Evolutionary conservation across 176 grass and related monocot genomes (phyloP).

Genomic region (Rhynchospora tenuis): DNA sequence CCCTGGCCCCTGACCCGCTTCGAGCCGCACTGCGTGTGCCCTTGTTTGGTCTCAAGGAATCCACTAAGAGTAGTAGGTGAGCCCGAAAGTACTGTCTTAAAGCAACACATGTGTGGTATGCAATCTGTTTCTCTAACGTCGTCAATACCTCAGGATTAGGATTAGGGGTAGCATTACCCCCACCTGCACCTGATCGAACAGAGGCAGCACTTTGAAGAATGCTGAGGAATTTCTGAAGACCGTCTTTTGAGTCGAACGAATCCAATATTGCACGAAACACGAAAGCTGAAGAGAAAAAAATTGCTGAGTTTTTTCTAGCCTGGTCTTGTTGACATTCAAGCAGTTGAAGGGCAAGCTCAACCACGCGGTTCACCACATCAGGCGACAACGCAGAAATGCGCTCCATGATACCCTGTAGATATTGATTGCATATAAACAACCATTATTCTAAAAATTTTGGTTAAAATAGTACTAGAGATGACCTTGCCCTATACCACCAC

Average conservation of each 20-base stretch:
- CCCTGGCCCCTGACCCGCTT: conserved; percentile 72
- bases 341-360: conserved; percentile 86
- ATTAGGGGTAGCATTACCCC: conserved; percentile 46
- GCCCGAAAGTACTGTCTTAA: conserved; percentile 91
- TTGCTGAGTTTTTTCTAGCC: conserved; percentile 83
- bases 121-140: conserved; percentile 87
- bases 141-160: conserved; percentile 59
- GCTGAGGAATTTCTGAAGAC: conserved; percentile 77
- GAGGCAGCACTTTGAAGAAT: conserved; percentile 71
- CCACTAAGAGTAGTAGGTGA: conserved; percentile 80
- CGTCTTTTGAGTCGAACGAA: conserved; percentile 74
- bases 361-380: conserved; percentile 62
- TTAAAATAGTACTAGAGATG: neutral
- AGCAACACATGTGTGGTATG: conserved; percentile 93
- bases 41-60: conserved; percentile 92
- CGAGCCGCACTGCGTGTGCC: conserved; percentile 65
- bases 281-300: conserved; percentile 92
- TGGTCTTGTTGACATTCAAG: conserved; percentile 76
- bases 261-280: conserved; percentile 96
- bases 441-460: neutral
- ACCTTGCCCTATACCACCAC: neutral
- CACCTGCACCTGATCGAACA: conserved; percentile 73
- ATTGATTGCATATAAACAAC: neutral
- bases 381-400: conserved; percentile 74
- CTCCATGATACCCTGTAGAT: conserved; percentile 88